These are phyloP conservation scores for Nissolia schottii DNA, from an alignment of 306 rosid species.

Conservation along the genomic window DNA sequence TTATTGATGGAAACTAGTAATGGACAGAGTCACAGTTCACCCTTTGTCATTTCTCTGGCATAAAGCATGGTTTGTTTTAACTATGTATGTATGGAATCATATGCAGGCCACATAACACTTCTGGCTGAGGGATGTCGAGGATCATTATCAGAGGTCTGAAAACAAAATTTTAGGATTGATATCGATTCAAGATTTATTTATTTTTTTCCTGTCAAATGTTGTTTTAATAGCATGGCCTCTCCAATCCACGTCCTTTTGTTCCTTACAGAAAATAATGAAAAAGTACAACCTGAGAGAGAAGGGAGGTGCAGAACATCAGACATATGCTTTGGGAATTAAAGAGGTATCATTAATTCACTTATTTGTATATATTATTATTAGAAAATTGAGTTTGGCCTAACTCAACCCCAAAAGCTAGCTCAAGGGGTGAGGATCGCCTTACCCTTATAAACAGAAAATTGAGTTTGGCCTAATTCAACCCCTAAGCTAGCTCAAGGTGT, in stretches of 20 bases:
- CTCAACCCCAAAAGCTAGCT: too few relatives aligned
- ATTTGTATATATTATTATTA: too few relatives aligned
- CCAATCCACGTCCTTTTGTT: neutral
- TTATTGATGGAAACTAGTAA: neutral
- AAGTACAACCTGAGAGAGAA: slow-evolving; percentile 75
- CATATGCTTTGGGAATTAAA: slow-evolving; percentile 94
- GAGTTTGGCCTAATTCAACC: too few relatives aligned
- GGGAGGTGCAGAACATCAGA: slow-evolving; percentile 82
- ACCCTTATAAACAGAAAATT: too few relatives aligned
- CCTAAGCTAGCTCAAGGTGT: too few relatives aligned
- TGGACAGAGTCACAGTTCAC: neutral
- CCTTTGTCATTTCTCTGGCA: neutral
- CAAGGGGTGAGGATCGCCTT: too few relatives aligned
- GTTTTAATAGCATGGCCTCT: slow-evolving; percentile 11
- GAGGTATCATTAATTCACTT: slow-evolving; percentile 44
- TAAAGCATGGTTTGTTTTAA: slow-evolving; percentile 1
- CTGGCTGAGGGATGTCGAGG: slow-evolving; percentile 97
- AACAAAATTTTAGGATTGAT: slow-evolving; percentile 18
- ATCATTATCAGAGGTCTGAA: slow-evolving; percentile 85
- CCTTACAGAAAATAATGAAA: slow-evolving; percentile 58
- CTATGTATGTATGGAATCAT: slow-evolving; percentile 16
- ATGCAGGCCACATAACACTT: slow-evolving; percentile 70
- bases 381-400: too few relatives aligned
- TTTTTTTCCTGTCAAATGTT: slow-evolving; percentile 13
- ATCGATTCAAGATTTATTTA: slow-evolving; percentile 3